Conservation (phyloP, 2,329 filamentous ascomycete genomes). For the Penicillium rolfsii region DNA sequence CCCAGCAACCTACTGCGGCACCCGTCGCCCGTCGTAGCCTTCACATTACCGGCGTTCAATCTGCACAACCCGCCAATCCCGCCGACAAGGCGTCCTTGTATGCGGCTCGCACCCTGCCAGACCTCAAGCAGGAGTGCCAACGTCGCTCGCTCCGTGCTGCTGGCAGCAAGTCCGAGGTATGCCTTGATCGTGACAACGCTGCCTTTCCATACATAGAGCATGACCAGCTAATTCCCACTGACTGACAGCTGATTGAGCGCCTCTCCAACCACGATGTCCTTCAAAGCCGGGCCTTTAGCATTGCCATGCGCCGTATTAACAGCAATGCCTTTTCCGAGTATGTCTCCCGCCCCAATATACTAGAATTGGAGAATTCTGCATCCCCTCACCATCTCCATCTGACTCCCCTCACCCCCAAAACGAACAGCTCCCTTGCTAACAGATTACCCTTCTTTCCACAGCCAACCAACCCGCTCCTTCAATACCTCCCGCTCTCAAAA, state of each 20-base stretch:
- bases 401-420: slow-evolving; percentile 11
- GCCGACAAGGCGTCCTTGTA: slow-evolving; percentile 57
- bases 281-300: slow-evolving; percentile 58
- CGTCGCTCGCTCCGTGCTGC: slow-evolving; percentile 51
- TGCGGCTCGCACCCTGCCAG: slow-evolving; percentile 55
- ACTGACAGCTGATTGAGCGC: slow-evolving; percentile 53
- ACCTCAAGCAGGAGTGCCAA: slow-evolving; percentile 57
- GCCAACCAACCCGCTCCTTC: slow-evolving; percentile 55
- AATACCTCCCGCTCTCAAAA: slow-evolving; percentile 64
- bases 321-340: slow-evolving; percentile 46
- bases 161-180: slow-evolving; percentile 56
- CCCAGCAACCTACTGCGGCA: slow-evolving; percentile 40
- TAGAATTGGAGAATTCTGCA: slow-evolving; percentile 3
- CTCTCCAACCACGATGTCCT: slow-evolving; percentile 58
- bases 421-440: slow-evolving; percentile 49
- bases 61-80: slow-evolving; percentile 55
- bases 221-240: slow-evolving; percentile 7
- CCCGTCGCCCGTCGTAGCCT: slow-evolving; percentile 53
- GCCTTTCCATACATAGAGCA: slow-evolving; percentile 2
- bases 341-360: slow-evolving; percentile 24
- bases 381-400: not conserved
- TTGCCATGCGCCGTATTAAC: slow-evolving; percentile 55
- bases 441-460: slow-evolving; percentile 33
- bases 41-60: slow-evolving; percentile 64
- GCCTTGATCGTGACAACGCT: slow-evolving; percentile 8